Conservation (phyloP, 768 basidiomycete species). For the Tephrocybe rancida region DNA sequence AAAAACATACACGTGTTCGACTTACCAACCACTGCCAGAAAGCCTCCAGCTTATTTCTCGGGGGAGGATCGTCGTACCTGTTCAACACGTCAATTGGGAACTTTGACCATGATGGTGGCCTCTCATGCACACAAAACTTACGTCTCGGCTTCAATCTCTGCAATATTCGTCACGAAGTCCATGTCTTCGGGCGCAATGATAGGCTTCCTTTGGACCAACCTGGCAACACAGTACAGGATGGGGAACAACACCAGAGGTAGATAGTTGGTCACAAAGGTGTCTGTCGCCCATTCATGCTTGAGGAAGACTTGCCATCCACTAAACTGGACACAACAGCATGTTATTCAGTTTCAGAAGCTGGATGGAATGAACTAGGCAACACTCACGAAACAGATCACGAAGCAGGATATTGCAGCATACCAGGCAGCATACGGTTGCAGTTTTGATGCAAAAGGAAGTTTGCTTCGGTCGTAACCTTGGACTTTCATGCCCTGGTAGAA, state of each 20-base stretch:
- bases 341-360: background rate
- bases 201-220: conserved; percentile 51
- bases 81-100: background rate
- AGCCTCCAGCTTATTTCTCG: conserved; percentile 65
- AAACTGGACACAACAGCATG: conserved; percentile 32
- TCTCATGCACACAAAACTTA: conserved; percentile 36
- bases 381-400: conserved; percentile 67
- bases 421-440: conserved; percentile 79
- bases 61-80: conserved; percentile 70
- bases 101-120: background rate
- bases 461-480: conserved; percentile 75
- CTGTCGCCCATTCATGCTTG: conserved; percentile 46
- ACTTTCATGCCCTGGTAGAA: conserved; percentile 83
- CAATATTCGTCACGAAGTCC: conserved; percentile 80
- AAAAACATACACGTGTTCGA: conserved; percentile 31
- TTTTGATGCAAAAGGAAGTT: conserved; percentile 68
- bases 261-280: conserved; percentile 85
- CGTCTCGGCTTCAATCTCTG: conserved; percentile 69
- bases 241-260: conserved; percentile 75
- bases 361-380: background rate
- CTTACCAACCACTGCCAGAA: conserved; percentile 84
- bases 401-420: conserved; percentile 43
- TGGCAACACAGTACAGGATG: conserved; percentile 64
- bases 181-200: conserved; percentile 62
- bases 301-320: conserved; percentile 47